Percentiles rank a stretch among this genome's conserved stretches.
phyloP scores from a whole-genome alignment of 75 land plant species.

The Sequoiadendron giganteum region DNA sequence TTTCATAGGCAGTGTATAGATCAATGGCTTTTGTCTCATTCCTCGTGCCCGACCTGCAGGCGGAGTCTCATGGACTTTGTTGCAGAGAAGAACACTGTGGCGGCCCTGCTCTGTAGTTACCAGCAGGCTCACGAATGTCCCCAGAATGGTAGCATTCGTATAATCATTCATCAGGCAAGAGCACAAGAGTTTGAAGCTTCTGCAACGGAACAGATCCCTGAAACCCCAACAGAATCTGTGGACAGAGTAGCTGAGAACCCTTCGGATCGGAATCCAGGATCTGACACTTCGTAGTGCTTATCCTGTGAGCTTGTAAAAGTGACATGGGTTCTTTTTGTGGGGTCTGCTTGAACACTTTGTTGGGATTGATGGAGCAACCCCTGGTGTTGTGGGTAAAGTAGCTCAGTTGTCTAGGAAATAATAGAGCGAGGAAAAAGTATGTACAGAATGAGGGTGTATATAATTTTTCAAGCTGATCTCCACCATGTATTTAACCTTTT shows the following conservation, averaged over 20 bases:
- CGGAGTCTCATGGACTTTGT: not conserved
- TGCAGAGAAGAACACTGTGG: not conserved
- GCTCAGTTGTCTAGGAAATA: not conserved
- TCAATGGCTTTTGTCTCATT: conserved; percentile 35
- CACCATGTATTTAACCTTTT: too few species aligned
- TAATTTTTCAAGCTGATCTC: not conserved
- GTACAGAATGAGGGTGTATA: not conserved
- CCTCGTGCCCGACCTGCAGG: conserved; percentile 53
- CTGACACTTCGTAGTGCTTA: not conserved
- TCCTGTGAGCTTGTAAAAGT: not conserved
- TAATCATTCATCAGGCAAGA: not conserved
- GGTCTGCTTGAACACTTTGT: not conserved
- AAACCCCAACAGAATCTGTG: not conserved
- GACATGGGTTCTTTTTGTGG: not conserved
- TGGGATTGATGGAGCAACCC: not conserved
- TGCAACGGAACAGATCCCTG: not conserved
- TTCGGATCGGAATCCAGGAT: not conserved
- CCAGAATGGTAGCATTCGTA: not conserved
- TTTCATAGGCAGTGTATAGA: conserved; percentile 47
- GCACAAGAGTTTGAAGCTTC: not conserved
- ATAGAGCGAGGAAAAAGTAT: not conserved
- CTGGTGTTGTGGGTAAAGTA: not conserved
- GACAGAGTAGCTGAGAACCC: not conserved
- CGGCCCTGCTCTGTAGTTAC: not conserved
- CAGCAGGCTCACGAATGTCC: not conserved